These are phyloP conservation scores for Monosporozyma solicola DNA, from an alignment of 805 yeast genomes.

Conservation along the genomic window DNA sequence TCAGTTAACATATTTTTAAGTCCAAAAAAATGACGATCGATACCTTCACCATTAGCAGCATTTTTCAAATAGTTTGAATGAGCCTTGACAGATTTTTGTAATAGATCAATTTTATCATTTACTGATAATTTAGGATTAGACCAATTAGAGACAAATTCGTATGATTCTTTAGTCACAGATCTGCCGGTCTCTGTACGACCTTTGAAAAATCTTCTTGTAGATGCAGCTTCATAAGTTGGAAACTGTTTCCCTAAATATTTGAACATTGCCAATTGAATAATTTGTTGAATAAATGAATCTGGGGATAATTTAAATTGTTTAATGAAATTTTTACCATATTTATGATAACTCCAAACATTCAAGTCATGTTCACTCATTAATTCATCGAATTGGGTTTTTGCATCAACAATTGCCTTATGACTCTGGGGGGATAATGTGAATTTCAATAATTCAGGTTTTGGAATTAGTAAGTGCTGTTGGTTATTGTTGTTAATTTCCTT, in stretches of 20 bases:
- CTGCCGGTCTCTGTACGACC: conserved; percentile 96
- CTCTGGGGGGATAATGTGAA: conserved; percentile 54
- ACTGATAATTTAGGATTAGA: conserved; percentile 38
- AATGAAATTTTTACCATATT: conserved; percentile 79
- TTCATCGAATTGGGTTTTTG: conserved; percentile 46
- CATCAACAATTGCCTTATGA: conserved; percentile 43
- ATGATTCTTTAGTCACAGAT: conserved; percentile 64
- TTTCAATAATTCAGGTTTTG: conserved; percentile 24
- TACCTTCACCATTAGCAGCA: conserved; percentile 82
- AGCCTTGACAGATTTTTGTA: conserved; percentile 61
- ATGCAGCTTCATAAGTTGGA: conserved; percentile 94
- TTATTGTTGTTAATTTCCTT: neutral
- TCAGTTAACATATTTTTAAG: conserved; percentile 61
- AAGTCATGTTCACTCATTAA: conserved; percentile 58
- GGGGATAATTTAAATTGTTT: conserved; percentile 83
- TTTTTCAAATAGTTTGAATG: conserved; percentile 66
- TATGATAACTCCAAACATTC: conserved; percentile 69
- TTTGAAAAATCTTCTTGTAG: conserved; percentile 77
- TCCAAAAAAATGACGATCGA: conserved; percentile 91
- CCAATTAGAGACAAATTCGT: conserved; percentile 68
- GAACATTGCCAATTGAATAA: conserved; percentile 84
- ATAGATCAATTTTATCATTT: conserved; percentile 53
- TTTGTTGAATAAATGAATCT: conserved; percentile 86
- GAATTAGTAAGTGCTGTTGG: neutral
- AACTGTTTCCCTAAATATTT: conserved; percentile 69